Evolutionary conservation across 768 basidiomycete species (phyloP), one percentile per base, ranked within the genome.

Genomic region (Auriscalpium vulgare): DNA sequence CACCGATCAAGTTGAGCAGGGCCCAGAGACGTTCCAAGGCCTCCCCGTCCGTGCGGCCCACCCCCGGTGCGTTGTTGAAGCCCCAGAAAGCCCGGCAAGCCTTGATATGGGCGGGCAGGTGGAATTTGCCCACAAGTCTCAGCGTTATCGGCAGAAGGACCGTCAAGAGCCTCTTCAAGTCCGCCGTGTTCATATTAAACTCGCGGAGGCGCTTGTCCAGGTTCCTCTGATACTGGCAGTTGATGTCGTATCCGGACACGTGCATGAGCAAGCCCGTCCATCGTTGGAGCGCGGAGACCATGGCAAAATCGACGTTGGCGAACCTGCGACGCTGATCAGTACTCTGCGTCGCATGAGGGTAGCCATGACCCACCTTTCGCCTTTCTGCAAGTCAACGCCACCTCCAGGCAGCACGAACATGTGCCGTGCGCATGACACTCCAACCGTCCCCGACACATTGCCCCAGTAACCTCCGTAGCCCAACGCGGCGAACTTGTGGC

Each of bases 11-110:
- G 29, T 59, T 62, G 34, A 57, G 36, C 1, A 13, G 14, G 10
- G 61, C 36, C 61, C 63, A 64, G 13, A 60, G 53, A 61, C 61
- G 40, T 64, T 43, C 40, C 14, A 17, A 17, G 2, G 14, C 40
- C 17, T 43, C 40, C 40, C 40, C 40, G 40, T 43, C 63, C 4
- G 59, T 60, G 53, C 56, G 53, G 1, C 37, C 59, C 1, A 47
- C 56, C 1, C 61, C 61, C 0, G 61, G 63, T 19, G 57, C 17
- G 38, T 47, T 59, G 47, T 56, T 23, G 43, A 59, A 58, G 0
- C 56, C 56, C 21, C 17, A 57, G 21, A 38, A 46, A 19, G 19
- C 50, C 1, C 51, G 54, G 35, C 63, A 43, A 1, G 2, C 0
- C 9, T 16, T 14, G 8, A 13, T 47, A 38, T 64, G 63, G 0